Evolutionary conservation across 495 filamentous ascomycete species (phyloP), one percentile per base, ranked within the genome.

Genomic region (Xylaria grammica): DNA sequence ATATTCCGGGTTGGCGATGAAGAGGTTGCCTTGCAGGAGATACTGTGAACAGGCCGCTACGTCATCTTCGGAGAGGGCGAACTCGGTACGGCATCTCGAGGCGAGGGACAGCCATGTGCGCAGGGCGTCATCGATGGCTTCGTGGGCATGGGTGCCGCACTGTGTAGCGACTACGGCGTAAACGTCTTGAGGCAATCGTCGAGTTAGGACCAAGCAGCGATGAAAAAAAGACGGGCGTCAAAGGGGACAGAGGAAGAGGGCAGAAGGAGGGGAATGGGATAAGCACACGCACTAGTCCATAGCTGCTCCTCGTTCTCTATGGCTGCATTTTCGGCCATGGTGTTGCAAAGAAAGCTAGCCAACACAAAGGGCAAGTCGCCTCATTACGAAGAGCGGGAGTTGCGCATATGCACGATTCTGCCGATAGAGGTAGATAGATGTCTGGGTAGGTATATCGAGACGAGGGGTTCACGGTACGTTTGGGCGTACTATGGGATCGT

Each of bases 221-320:
- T n/a, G n/a, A n/a, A n/a, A n/a, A n/a, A n/a, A n/a, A n/a, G n/a
- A n/a, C 32, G 19, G 19, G 22, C 6, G 11, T 4, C 26, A 30
- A 32, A 15, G 15, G 32, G n/a, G 20, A 34, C n/a, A 40, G 27
- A 34, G 17, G 44, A 24, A 1, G 26, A 26, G 26, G 15, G 9
- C 19, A 46, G 46, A 7, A 59, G 65, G 36, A 17, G 44, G 63
- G 58, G 53, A 56, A n/a, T 6, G 27, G 44, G 26, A 30, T 40
- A 9, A 15, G 10, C 19, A 62, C 24, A 79, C 87, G 73, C 72
- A 97, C 94, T 91, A 78, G 87, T 81, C 95, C 95, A 97, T 80
- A 97, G 95, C 78, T 97, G 91, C 74, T 93, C 85, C 80, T 94
- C 93, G 77, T 86, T 90, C 77, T 96, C 92, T 73, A 91, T 81